A percentile compares a stretch with the other conserved stretches of the same genome.
Conservation (phyloP, 352 stramenopile species). For the Phytophthora chlamydospora region DNA sequence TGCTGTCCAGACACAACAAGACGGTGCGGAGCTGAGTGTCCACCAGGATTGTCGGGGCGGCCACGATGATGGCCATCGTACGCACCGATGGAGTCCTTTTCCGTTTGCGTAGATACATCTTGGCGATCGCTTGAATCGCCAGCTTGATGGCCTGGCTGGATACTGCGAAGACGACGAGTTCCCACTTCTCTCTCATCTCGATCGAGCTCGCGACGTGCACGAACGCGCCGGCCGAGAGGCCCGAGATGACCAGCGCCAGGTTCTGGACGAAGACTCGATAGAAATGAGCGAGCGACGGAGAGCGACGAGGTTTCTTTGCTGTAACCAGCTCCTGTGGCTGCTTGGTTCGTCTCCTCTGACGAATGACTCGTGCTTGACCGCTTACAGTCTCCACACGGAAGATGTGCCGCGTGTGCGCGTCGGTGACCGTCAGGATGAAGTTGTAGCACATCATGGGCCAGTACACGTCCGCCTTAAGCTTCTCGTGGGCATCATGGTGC, state of each 20-base stretch:
- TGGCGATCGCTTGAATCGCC: constrained; percentile 28
- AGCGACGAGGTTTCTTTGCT: neutral
- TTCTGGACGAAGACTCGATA: constrained; percentile 30
- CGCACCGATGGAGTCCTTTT: constrained; percentile 20
- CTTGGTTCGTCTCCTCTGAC: constrained; percentile 5
- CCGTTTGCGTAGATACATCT: constrained; percentile 24
- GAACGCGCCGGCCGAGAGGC: constrained; percentile 21
- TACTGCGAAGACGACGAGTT: constrained; percentile 26
- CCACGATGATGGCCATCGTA: constrained; percentile 36
- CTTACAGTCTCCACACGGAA: constrained; percentile 22
- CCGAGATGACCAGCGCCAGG: constrained; percentile 24
- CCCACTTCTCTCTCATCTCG: constrained; percentile 21
- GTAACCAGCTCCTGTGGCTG: neutral
- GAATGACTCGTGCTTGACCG: constrained; percentile 10
- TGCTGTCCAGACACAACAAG: constrained; percentile 32
- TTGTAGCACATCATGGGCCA: constrained; percentile 34
- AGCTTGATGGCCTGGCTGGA: constrained; percentile 25
- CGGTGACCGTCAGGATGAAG: constrained; percentile 28
- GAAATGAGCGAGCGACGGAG: constrained; percentile 15
- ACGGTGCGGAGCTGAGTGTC: constrained; percentile 37
- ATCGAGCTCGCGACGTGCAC: constrained; percentile 32
- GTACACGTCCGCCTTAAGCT: constrained; percentile 21
- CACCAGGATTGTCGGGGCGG: constrained; percentile 33
- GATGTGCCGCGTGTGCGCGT: constrained; percentile 28
- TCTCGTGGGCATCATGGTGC: constrained; percentile 1